Evolutionary conservation across 176 grass and related monocot genomes (phyloP), one percentile per base, ranked within the genome.

Genomic region (Eremochloa ophiuroides): DNA sequence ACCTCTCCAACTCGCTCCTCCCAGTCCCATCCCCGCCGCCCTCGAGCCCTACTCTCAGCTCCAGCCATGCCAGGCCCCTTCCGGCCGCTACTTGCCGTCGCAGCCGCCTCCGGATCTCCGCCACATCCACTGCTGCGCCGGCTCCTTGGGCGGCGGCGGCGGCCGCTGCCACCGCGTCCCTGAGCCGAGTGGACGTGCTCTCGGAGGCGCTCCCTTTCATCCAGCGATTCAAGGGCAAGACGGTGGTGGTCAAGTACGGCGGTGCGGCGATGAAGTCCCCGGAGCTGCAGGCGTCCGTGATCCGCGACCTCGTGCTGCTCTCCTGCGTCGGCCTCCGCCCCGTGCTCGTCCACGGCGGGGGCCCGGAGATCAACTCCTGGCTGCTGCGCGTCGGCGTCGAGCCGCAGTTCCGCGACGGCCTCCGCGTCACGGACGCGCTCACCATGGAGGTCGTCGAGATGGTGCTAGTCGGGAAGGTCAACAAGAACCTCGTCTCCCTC

Each of bases 121-220:
- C 53, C 76, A 20, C 82, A 41, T 80, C 88, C 28, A 18, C 70
- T 2, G 20, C 50, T 0, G n/a, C 68, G 18, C 46, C 58, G 41
- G 22, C 22, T 20, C 2, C 72, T 13, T 13, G 31, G 22, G 28
- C 75, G 11, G 66, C 31, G 14, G 12, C 42, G 14, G 42, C 72
- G 8, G 47, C 46, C 3, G 14, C 72, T 9, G 28, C 71, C 46
- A 44, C 44, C 27, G 59, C 40, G 12, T 22, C 46, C 41, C 72
- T 77, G 35, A 83, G 78, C 47, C 81, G 85, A 25, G 85, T 92
- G 0, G 87, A 92, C 61, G 77, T 92, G 42, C 93, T 95, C 38
- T 91, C 83, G 60, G 90, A 95, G 87, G 88, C 93, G 48, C 93
- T 95, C 8, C 93, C 93, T 23, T 95, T 89, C 66, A 90, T 95